Evolutionary conservation across 129 eudicot genomes (phyloP).

Genomic region (Helianthus tuberosus): DNA sequence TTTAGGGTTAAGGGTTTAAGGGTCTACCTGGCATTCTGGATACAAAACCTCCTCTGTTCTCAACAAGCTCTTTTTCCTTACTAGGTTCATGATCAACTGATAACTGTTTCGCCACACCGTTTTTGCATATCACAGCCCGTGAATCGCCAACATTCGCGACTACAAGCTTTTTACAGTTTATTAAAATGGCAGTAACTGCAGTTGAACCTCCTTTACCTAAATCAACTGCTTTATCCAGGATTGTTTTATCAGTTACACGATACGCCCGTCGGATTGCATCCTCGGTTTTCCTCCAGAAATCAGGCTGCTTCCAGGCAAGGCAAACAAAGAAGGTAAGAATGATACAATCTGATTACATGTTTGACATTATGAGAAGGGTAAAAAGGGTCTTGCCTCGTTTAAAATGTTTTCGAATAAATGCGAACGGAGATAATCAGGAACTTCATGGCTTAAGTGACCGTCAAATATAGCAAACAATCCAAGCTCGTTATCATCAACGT

Average conservation of each 20-base stretch:
- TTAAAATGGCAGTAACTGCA: conserved; percentile 80
- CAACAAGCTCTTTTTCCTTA: conserved; percentile 59
- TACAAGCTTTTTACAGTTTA: conserved; percentile 69
- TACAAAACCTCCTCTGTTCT: conserved; percentile 83
- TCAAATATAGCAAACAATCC: no score
- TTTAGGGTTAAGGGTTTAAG: no score
- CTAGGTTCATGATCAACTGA: conserved; percentile 84
- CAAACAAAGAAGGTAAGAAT: no score
- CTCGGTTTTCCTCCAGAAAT: neutral
- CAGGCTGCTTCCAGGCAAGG: no score
- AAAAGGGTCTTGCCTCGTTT: no score
- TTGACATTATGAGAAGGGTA: no score
- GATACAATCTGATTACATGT: no score
- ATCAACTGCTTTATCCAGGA: conserved; percentile 61
- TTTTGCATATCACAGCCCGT: conserved; percentile 74
- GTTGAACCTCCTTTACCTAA: conserved; percentile 89
- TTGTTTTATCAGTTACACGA: conserved; percentile 55
- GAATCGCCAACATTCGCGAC: conserved; percentile 96
- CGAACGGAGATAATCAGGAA: no score
- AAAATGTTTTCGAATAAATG: no score
- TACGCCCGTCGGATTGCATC: conserved; percentile 52
- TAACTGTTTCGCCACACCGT: conserved; percentile 81
- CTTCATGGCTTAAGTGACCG: no score
- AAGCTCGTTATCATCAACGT: no score
- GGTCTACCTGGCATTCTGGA: conserved; percentile 9